Conservation (phyloP, 192 early-diverging fungal species). For the Mortierella alpina region DNA sequence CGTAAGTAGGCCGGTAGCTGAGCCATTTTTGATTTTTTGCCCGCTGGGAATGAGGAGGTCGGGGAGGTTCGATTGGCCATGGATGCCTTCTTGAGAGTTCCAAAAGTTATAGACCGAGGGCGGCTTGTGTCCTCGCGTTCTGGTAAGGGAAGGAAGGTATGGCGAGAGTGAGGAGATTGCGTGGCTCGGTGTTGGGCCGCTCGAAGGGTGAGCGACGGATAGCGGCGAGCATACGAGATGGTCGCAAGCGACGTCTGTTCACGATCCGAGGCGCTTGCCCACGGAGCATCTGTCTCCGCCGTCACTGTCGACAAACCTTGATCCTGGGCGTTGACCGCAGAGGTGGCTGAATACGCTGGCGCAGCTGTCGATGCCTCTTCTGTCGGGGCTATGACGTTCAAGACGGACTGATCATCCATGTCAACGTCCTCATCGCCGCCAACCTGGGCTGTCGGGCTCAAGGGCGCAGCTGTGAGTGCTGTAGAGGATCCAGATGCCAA, state of each 20-base stretch:
- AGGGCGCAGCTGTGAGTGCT: no score
- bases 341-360: neutral
- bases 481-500: no score
- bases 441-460: no score
- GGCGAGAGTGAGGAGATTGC: conserved; percentile 8
- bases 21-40: conserved; percentile 31
- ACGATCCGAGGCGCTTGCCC: conserved; percentile 6
- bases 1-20: conserved; percentile 32
- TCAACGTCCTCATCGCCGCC: no score
- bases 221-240: neutral
- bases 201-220: conserved; percentile 14
- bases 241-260: conserved; percentile 10
- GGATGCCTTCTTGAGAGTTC: conserved; percentile 44
- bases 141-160: conserved; percentile 7
- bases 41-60: neutral
- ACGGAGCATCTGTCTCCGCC: neutral
- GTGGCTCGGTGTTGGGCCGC: conserved; percentile 2
- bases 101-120: conserved; percentile 41
- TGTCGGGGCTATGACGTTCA: no score
- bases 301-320: neutral
- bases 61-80: conserved; percentile 10
- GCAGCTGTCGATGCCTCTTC: no score
- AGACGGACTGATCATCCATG: no score
- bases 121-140: conserved; percentile 39
- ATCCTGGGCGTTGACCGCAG: neutral